These are phyloP conservation scores for Aspergillus leporis DNA, from an alignment of 495 filamentous ascomycete species.

Conservation along the genomic window DNA sequence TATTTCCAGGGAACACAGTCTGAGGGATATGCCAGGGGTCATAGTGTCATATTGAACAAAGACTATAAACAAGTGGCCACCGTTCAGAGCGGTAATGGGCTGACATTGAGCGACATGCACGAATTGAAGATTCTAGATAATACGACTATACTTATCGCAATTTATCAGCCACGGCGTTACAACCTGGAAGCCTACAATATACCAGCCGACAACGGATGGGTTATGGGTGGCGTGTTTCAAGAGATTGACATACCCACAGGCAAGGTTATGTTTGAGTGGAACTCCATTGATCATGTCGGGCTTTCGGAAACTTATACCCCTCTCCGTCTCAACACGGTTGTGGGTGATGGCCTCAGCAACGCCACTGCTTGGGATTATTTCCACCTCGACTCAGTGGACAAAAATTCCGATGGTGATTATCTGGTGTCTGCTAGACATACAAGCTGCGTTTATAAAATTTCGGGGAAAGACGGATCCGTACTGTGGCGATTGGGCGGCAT, in stretches of 20 bases:
- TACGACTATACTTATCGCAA: constrained; percentile 30
- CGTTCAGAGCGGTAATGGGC: constrained; percentile 44
- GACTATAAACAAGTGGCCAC: constrained; percentile 48
- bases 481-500: constrained; percentile 52
- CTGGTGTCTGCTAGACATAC: constrained; percentile 52
- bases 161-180: constrained; percentile 23
- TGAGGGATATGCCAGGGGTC: background rate
- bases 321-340: constrained; percentile 31
- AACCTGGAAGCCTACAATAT: constrained; percentile 33
- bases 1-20: background rate
- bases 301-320: constrained; percentile 26
- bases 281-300: constrained; percentile 29
- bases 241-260: constrained; percentile 36
- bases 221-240: constrained; percentile 36
- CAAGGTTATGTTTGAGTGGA: constrained; percentile 39
- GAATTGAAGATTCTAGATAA: constrained; percentile 48
- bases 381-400: constrained; percentile 57
- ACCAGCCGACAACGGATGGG: constrained; percentile 28
- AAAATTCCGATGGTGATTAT: constrained; percentile 49
- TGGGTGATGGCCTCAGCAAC: constrained; percentile 36
- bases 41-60: constrained; percentile 36
- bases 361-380: constrained; percentile 45
- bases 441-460: constrained; percentile 38
- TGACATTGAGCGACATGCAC: constrained; percentile 42
- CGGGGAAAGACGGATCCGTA: constrained; percentile 49